Percentiles rank a stretch among this genome's conserved stretches.
Evolutionary conservation across 768 basidiomycete species (phyloP).

Genomic region (Trametes villosa): DNA sequence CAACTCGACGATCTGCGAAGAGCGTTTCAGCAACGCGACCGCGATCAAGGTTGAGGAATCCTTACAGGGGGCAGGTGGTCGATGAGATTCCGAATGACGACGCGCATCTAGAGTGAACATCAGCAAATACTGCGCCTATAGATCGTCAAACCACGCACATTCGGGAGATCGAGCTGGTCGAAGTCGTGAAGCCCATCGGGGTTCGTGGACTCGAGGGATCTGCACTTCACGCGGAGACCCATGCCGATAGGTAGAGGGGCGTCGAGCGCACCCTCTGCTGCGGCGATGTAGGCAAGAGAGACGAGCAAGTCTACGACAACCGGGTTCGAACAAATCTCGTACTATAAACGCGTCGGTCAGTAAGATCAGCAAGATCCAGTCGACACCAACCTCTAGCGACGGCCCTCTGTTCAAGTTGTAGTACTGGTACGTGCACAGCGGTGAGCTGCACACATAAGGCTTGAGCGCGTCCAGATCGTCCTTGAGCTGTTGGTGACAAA

Average conservation of each 20-base stretch:
- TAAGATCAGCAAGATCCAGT: background rate
- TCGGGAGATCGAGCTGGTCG: conserved; percentile 44
- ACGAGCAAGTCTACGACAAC: conserved; percentile 70
- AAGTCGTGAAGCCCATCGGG: conserved; percentile 43
- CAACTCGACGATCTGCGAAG: conserved; percentile 55
- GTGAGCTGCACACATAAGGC: conserved; percentile 71
- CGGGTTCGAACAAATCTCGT: conserved; percentile 70
- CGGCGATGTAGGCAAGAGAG: conserved; percentile 62
- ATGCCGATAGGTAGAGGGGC: conserved; percentile 65
- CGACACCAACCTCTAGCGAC: conserved; percentile 58
- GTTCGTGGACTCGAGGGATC: background rate
- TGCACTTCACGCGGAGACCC: conserved; percentile 56
- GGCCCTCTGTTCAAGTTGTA: conserved; percentile 67
- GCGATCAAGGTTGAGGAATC: background rate
- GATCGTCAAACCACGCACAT: conserved; percentile 37
- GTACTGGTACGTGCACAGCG: conserved; percentile 72
- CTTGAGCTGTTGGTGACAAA: conserved; percentile 66
- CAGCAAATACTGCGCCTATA: conserved; percentile 8
- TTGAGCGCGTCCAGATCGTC: conserved; percentile 63
- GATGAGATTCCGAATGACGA: conserved; percentile 47
- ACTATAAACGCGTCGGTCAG: conserved; percentile 41
- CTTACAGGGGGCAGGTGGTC: conserved; percentile 53
- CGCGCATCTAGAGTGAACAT: conserved; percentile 46
- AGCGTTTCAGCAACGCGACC: background rate
- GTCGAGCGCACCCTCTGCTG: conserved; percentile 54